Evolutionary conservation across 495 filamentous ascomycete species (phyloP).

Genomic region (Oidiodendron maius): DNA sequence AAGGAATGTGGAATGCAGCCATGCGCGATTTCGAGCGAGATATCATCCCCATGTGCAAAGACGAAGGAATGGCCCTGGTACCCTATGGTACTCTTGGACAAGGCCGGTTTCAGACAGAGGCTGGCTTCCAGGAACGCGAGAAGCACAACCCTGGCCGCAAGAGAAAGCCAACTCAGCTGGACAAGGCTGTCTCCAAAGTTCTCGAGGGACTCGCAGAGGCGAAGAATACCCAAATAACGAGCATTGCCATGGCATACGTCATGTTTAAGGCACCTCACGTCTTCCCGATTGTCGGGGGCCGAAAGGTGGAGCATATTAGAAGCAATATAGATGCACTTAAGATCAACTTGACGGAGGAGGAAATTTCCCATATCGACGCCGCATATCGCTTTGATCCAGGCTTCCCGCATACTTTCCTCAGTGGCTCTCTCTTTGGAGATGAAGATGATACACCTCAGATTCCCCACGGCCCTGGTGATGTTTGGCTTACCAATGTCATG

Average conservation of each 20-base stretch:
- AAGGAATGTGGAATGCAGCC: constrained; percentile 55
- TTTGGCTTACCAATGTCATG: constrained; percentile 6
- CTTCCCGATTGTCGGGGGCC: constrained; percentile 48
- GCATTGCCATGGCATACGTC: constrained; percentile 51
- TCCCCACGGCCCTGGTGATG: constrained; percentile 2
- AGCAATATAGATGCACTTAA: constrained; percentile 56
- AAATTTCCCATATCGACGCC: constrained; percentile 52
- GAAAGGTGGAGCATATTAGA: constrained; percentile 58
- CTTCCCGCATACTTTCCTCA: constrained; percentile 46
- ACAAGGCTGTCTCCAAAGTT: constrained; percentile 34
- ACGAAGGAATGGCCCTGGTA: constrained; percentile 52
- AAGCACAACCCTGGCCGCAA: constrained; percentile 29
- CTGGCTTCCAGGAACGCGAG: constrained; percentile 28
- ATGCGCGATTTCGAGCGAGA: constrained; percentile 50
- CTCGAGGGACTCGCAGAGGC: constrained; percentile 45
- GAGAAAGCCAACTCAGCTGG: constrained; percentile 27
- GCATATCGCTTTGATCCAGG: constrained; percentile 43
- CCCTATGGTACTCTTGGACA: constrained; percentile 50
- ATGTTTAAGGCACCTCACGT: constrained; percentile 44
- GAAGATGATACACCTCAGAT: neutral
- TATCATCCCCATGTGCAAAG: constrained; percentile 48
- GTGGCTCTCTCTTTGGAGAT: constrained; percentile 12
- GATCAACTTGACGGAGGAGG: constrained; percentile 45
- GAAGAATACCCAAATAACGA: constrained; percentile 36
- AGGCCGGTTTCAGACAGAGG: constrained; percentile 45